Evolutionary conservation across 768 basidiomycete genomes (phyloP).

Genomic region (Candolleomyces aberdarensis): DNA sequence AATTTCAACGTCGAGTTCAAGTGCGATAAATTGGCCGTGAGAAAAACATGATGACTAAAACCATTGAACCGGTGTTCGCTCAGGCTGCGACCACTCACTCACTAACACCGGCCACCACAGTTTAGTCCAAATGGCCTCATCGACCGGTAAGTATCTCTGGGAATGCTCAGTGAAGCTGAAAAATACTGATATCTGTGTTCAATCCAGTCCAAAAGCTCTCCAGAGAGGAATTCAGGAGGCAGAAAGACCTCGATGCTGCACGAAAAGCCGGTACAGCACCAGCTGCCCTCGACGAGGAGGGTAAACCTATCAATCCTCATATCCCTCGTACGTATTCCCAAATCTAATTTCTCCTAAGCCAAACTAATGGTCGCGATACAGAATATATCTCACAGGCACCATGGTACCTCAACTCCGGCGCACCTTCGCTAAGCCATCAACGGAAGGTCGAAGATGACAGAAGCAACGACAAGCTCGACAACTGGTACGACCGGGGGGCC

Average conservation of each 20-base stretch:
- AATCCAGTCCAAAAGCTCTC: constrained; percentile 79
- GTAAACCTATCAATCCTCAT: constrained; percentile 95
- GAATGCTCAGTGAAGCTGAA: neutral
- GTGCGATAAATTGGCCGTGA: too few species aligned
- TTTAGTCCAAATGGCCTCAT: constrained; percentile 11
- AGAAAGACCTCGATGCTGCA: constrained; percentile 97
- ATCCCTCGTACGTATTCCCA: constrained; percentile 79
- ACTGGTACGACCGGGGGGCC: constrained; percentile 88
- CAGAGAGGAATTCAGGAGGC: constrained; percentile 89
- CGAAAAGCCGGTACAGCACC: constrained; percentile 98
- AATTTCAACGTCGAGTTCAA: too few species aligned
- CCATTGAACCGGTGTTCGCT: neutral
- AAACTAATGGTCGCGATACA: constrained; percentile 24
- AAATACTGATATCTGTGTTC: constrained; percentile 3
- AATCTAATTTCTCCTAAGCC: neutral
- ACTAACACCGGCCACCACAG: neutral
- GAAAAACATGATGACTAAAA: neutral
- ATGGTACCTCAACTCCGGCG: constrained; percentile 96
- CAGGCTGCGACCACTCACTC: neutral
- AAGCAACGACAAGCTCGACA: constrained; percentile 67
- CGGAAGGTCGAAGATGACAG: constrained; percentile 68
- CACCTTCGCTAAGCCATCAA: constrained; percentile 92
- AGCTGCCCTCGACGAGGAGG: constrained; percentile 92
- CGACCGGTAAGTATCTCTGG: constrained; percentile 10
- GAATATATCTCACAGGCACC: constrained; percentile 99